phyloP scores from a whole-genome alignment of 768 basidiomycete species.

The Vararia minispora region DNA sequence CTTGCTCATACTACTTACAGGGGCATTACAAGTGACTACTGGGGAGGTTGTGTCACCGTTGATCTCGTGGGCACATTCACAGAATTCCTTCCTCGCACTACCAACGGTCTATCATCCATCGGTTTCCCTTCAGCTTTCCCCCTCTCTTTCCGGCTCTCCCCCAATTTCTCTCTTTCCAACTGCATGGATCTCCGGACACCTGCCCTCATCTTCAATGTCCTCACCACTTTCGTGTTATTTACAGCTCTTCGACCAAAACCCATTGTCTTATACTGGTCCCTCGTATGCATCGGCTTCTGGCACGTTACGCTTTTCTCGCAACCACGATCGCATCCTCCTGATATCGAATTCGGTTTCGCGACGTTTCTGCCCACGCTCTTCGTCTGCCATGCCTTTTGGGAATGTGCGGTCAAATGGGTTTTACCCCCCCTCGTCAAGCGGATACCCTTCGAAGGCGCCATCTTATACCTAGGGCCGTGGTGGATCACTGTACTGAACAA shows the following conservation, averaged over 20 bases:
- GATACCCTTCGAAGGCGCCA: slow-evolving; percentile 56
- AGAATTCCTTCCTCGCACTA: slow-evolving; percentile 43
- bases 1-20: too few species aligned
- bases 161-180: slow-evolving; percentile 36
- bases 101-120: slow-evolving; percentile 54
- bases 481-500: slow-evolving; percentile 73
- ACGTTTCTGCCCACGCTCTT: slow-evolving; percentile 71
- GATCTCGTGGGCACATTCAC: slow-evolving; percentile 60
- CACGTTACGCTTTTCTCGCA: slow-evolving; percentile 72
- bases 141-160: slow-evolving; percentile 46
- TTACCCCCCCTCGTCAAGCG: slow-evolving; percentile 56
- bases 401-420: slow-evolving; percentile 59
- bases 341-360: slow-evolving; percentile 57
- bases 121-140: slow-evolving; percentile 71
- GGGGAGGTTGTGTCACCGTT: slow-evolving; percentile 65
- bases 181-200: slow-evolving; percentile 60
- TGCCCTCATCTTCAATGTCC: slow-evolving; percentile 63
- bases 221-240: slow-evolving; percentile 56
- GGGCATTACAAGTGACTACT: slow-evolving; percentile 49
- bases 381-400: slow-evolving; percentile 69
- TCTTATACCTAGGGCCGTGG: slow-evolving; percentile 66
- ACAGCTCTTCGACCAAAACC: slow-evolving; percentile 60
- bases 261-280: slow-evolving; percentile 57
- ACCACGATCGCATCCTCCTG: slow-evolving; percentile 52
- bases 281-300: slow-evolving; percentile 78